phyloP scores from a whole-genome alignment of 2,329 filamentous ascomycete species.

The Clarireedia monteithiana region DNA sequence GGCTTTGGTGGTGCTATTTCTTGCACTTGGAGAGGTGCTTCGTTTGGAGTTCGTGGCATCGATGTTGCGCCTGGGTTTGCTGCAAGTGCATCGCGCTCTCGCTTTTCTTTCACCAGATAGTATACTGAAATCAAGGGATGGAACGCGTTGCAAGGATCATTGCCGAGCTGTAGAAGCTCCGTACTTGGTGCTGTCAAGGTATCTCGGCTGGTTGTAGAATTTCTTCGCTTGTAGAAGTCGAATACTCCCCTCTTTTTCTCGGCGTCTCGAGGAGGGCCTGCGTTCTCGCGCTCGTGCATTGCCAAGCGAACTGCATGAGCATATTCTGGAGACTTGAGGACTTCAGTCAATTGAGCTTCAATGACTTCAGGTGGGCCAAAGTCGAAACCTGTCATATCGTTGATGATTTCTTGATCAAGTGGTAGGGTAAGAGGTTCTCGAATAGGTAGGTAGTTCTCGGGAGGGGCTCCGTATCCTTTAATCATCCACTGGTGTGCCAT shows the following conservation, averaged over 20 bases:
- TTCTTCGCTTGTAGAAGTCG: conserved; percentile 93
- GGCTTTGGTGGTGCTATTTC: conserved; percentile 76
- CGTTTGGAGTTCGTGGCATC: conserved; percentile 47
- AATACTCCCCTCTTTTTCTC: conserved; percentile 83
- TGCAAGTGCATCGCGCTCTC: conserved; percentile 62
- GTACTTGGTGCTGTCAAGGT: conserved; percentile 77
- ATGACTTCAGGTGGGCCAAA: conserved; percentile 86
- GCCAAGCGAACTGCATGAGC: conserved; percentile 70
- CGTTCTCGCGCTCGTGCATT: conserved; percentile 57
- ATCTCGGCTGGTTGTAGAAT: conserved; percentile 81
- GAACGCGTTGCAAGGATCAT: conserved; percentile 87
- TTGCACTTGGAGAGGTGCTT: conserved; percentile 51
- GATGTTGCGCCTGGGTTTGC: conserved; percentile 50
- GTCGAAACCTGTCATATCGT: conserved; percentile 96
- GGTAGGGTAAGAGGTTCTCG: conserved; percentile 82
- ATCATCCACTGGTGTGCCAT: conserved; percentile 94
- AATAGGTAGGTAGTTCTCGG: conserved; percentile 79
- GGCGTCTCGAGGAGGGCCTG: conserved; percentile 44
- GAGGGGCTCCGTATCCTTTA: conserved; percentile 79
- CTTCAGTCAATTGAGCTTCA: conserved; percentile 68
- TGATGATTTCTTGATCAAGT: conserved; percentile 73
- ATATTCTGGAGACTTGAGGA: conserved; percentile 93
- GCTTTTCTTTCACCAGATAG: conserved; percentile 91
- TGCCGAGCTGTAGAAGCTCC: conserved; percentile 74
- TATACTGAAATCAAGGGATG: conserved; percentile 90